A percentile compares a stretch with the other conserved stretches of the same genome.
phyloP scores from a whole-genome alignment of 495 filamentous ascomycete species.

The Saxispiralis lemnorum region DNA sequence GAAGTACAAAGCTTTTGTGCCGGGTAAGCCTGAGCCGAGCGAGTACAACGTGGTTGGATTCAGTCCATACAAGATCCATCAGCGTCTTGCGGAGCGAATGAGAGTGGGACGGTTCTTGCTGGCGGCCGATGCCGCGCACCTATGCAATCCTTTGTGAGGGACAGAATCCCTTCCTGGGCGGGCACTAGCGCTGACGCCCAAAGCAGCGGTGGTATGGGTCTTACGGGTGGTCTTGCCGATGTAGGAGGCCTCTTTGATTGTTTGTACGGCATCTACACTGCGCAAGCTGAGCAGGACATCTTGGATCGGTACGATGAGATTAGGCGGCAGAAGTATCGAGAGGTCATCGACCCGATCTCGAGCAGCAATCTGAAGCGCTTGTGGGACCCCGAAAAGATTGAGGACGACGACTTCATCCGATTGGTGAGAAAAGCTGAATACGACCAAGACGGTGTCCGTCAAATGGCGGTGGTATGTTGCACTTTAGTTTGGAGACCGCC shows the following conservation, averaged over 20 bases:
- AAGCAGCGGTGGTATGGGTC: slow-evolving; percentile 36
- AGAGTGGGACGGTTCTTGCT: slow-evolving; percentile 37
- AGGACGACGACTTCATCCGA: slow-evolving; percentile 29
- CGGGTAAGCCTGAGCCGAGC: slow-evolving; percentile 37
- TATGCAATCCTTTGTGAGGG: slow-evolving; percentile 35
- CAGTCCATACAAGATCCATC: slow-evolving; percentile 43
- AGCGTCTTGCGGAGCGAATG: slow-evolving; percentile 39
- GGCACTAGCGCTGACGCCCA: background rate
- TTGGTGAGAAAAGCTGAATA: slow-evolving; percentile 10
- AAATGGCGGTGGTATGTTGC: slow-evolving; percentile 4
- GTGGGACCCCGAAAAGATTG: slow-evolving; percentile 21
- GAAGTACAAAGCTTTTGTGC: slow-evolving; percentile 37
- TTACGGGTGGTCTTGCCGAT: slow-evolving; percentile 44
- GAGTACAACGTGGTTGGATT: slow-evolving; percentile 38
- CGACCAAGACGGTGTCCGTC: slow-evolving; percentile 6
- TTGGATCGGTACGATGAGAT: slow-evolving; percentile 38
- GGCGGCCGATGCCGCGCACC: slow-evolving; percentile 41
- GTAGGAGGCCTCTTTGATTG: slow-evolving; percentile 38
- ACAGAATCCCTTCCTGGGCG: background rate
- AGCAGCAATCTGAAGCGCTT: slow-evolving; percentile 31
- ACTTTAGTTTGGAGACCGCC: background rate
- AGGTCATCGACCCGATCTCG: slow-evolving; percentile 37
- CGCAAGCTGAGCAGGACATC: slow-evolving; percentile 34
- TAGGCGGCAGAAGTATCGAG: slow-evolving; percentile 36
- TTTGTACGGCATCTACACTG: slow-evolving; percentile 36